phyloP scores from a whole-genome alignment of 257 asterid species.

The Dorcoceras hygrometricum region DNA sequence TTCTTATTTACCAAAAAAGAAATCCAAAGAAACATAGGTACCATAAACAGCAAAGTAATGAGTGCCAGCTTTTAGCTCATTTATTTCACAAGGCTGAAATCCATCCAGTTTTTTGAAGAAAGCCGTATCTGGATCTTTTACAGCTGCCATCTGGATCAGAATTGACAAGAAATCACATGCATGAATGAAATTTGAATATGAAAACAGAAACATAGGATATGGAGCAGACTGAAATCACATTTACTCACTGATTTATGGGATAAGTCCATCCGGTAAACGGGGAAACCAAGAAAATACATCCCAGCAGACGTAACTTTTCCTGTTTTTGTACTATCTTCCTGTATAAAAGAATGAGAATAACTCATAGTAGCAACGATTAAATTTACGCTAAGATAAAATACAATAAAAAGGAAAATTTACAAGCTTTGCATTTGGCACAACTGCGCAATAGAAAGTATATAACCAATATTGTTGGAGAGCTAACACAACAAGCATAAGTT shows the following conservation, averaged over 20 bases:
- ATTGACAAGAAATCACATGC: slow-evolving; percentile 22
- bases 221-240: slow-evolving; percentile 19
- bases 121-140: slow-evolving; percentile 89
- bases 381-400: not conserved
- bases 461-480: not conserved
- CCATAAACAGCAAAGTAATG: slow-evolving; percentile 94
- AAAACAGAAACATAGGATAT: not conserved
- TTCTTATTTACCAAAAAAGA: slow-evolving; percentile 7
- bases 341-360: slow-evolving; percentile 14
- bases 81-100: slow-evolving; percentile 93
- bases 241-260: slow-evolving; percentile 62
- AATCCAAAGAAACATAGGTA: slow-evolving; percentile 34
- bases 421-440: not conserved
- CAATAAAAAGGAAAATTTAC: not conserved
- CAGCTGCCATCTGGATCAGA: slow-evolving; percentile 47
- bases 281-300: slow-evolving; percentile 91
- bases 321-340: slow-evolving; percentile 94
- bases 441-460: not conserved
- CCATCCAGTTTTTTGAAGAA: slow-evolving; percentile 93
- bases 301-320: slow-evolving; percentile 89
- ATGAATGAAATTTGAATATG: slow-evolving; percentile 7
- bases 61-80: slow-evolving; percentile 80
- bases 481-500: slow-evolving; percentile 1
- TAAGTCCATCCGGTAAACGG: slow-evolving; percentile 85
- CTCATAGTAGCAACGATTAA: slow-evolving; percentile 15